These are phyloP conservation scores for Plantago lanceolata DNA, from an alignment of 305 asterid genomes.

Conservation along the genomic window DNA sequence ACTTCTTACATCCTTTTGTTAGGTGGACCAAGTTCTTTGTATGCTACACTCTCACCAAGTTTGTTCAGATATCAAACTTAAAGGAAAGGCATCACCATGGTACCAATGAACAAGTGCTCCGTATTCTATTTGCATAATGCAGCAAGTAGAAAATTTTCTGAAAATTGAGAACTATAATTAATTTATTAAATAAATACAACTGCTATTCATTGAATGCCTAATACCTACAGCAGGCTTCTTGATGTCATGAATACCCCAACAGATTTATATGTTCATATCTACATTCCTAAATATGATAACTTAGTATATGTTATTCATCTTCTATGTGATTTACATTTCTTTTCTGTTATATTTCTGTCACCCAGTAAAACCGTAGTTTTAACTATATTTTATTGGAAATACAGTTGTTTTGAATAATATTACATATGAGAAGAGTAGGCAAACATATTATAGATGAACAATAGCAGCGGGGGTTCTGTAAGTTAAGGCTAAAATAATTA, in stretches of 20 bases:
- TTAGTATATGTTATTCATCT: background rate
- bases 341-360: background rate
- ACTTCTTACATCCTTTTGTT: too few species aligned
- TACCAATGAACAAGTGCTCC: too few species aligned
- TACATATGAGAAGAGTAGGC: conserved; percentile 1
- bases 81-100: too few species aligned
- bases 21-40: too few species aligned
- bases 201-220: too few species aligned
- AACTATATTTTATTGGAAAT: conserved; percentile 9
- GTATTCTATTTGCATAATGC: too few species aligned
- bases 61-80: too few species aligned
- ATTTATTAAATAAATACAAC: too few species aligned
- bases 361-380: background rate
- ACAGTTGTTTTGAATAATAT: conserved; percentile 2
- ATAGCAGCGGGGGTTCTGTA: background rate
- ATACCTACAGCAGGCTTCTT: background rate
- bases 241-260: conserved; percentile 2
- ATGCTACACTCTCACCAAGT: too few species aligned
- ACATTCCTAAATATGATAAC: background rate
- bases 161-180: too few species aligned
- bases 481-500: background rate
- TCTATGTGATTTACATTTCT: conserved; percentile 1
- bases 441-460: conserved; percentile 1
- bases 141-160: too few species aligned
- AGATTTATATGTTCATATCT: background rate